Evolutionary conservation across 2,329 filamentous ascomycete species (phyloP).

Genomic region (Colletotrichum graminicola): DNA sequence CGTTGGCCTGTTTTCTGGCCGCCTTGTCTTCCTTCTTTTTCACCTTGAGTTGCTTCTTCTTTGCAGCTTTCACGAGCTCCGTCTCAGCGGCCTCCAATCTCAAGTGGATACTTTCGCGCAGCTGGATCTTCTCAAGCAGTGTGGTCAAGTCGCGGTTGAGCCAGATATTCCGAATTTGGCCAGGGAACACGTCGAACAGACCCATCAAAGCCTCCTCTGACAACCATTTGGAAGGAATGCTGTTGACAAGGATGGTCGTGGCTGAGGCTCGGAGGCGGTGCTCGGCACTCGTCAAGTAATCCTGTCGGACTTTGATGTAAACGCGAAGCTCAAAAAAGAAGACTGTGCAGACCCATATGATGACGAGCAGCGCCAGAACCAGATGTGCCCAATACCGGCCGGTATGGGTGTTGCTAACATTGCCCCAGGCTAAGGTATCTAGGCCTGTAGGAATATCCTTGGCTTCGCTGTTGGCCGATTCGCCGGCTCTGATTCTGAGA

Average conservation of each 20-base stretch:
- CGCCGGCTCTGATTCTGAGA: slow-evolving; percentile 49
- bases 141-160: slow-evolving; percentile 90
- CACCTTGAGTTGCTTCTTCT: slow-evolving; percentile 81
- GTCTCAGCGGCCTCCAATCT: slow-evolving; percentile 86
- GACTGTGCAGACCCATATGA: slow-evolving; percentile 87
- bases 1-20: slow-evolving; percentile 64
- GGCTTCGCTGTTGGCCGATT: slow-evolving; percentile 44
- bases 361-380: slow-evolving; percentile 80
- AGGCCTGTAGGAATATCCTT: slow-evolving; percentile 66
- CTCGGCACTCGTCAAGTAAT: slow-evolving; percentile 93
- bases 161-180: slow-evolving; percentile 95
- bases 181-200: slow-evolving; percentile 95
- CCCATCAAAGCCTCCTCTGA: slow-evolving; percentile 83
- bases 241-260: slow-evolving; percentile 92
- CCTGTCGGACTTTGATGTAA: slow-evolving; percentile 93
- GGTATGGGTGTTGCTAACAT: slow-evolving; percentile 76
- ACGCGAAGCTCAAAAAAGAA: slow-evolving; percentile 88
- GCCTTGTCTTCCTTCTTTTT: slow-evolving; percentile 74
- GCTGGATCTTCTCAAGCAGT: slow-evolving; percentile 85
- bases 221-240: slow-evolving; percentile 92
- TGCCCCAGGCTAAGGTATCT: slow-evolving; percentile 88
- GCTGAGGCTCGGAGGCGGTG: slow-evolving; percentile 94
- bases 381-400: slow-evolving; percentile 87
- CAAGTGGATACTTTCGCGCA: slow-evolving; percentile 77
- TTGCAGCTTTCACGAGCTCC: slow-evolving; percentile 82